phyloP scores from a whole-genome alignment of 495 filamentous ascomycete species.

The Umbilicaria muhlenbergii region DNA sequence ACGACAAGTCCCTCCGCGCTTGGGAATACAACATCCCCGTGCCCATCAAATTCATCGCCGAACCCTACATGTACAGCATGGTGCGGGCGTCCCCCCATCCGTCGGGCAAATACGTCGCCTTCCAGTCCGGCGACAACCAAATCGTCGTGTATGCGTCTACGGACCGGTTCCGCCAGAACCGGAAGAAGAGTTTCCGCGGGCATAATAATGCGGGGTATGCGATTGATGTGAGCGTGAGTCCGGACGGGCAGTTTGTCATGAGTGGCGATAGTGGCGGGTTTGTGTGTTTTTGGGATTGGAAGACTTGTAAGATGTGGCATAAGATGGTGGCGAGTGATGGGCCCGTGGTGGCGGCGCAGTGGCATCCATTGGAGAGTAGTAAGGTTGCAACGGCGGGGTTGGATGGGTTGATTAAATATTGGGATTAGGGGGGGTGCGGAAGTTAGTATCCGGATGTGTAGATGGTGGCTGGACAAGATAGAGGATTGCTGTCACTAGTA shows the following conservation, averaged over 20 bases:
- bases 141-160: constrained; percentile 87
- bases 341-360: constrained; percentile 67
- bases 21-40: constrained; percentile 98
- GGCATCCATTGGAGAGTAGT: constrained; percentile 90
- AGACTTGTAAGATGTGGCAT: constrained; percentile 95
- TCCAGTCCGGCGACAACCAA: constrained; percentile 87
- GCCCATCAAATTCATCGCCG: constrained; percentile 77
- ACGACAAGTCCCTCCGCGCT: constrained; percentile 87
- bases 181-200: constrained; percentile 89
- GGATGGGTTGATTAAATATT: constrained; percentile 81
- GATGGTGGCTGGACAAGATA: no score
- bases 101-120: constrained; percentile 79
- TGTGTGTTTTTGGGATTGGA: constrained; percentile 97
- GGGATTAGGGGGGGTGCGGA: constrained; percentile 46
- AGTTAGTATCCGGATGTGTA: no score
- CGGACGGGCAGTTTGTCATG: constrained; percentile 77
- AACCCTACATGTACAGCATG: constrained; percentile 93
- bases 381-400: constrained; percentile 84
- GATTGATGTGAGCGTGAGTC: constrained; percentile 74
- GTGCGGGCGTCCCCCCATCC: constrained; percentile 70
- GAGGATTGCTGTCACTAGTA: no score
- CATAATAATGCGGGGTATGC: constrained; percentile 93
- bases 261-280: constrained; percentile 75
- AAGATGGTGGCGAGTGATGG: constrained; percentile 73
- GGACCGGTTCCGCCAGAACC: constrained; percentile 92